Percentiles rank a stretch among this genome's conserved stretches.
Conservation (phyloP, 768 basidiomycete species). For the Xerocomellus chrysenteron region DNA sequence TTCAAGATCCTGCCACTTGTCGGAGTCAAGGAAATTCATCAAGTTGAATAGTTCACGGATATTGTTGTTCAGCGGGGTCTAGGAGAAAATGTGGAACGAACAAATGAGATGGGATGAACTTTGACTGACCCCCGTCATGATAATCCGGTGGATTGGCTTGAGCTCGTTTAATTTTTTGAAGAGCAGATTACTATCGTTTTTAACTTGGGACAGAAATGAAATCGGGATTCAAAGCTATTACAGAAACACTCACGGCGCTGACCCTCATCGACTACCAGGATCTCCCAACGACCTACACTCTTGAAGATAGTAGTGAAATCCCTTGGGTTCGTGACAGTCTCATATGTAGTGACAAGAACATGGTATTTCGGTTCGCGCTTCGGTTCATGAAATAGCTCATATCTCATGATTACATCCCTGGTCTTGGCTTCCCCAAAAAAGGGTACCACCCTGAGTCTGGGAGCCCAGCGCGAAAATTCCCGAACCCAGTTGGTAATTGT, state of each 20-base stretch:
- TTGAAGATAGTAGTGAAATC: slow-evolving; percentile 80
- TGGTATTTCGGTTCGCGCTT: slow-evolving; percentile 69
- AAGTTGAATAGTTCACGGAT: slow-evolving; percentile 95
- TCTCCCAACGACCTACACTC: slow-evolving; percentile 86
- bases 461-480: slow-evolving; percentile 81
- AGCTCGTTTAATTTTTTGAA: slow-evolving; percentile 84
- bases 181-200: slow-evolving; percentile 75
- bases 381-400: slow-evolving; percentile 70
- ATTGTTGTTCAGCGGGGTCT: slow-evolving; percentile 97
- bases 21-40: slow-evolving; percentile 90
- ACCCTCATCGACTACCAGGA: slow-evolving; percentile 90
- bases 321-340: slow-evolving; percentile 65
- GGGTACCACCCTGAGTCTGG: slow-evolving; percentile 71
- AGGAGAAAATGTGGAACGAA: not conserved
- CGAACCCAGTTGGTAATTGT: slow-evolving; percentile 95
- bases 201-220: slow-evolving; percentile 52
- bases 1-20: slow-evolving; percentile 74
- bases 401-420: slow-evolving; percentile 76
- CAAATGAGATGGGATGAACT: not conserved
- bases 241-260: slow-evolving; percentile 66
- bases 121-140: slow-evolving; percentile 78
- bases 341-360: slow-evolving; percentile 92
- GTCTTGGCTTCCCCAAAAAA: slow-evolving; percentile 81
- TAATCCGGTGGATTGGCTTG: slow-evolving; percentile 73
- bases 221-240: not conserved